Evolutionary conservation across 2,329 filamentous ascomycete species (phyloP).

Genomic region (Endocalyx cinctus): DNA sequence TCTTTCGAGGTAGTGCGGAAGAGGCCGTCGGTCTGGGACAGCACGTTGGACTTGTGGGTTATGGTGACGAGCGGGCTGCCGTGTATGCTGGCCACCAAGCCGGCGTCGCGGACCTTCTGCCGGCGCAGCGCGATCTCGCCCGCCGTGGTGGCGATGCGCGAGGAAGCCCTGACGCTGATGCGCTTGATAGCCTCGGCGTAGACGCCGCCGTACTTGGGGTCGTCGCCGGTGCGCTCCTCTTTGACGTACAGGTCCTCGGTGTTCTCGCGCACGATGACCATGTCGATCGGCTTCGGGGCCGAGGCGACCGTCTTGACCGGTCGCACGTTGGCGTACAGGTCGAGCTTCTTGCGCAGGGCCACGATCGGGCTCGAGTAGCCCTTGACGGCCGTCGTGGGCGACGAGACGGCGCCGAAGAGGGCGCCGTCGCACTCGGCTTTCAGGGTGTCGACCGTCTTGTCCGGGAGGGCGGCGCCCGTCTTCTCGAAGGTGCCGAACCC

Average conservation of each 20-base stretch:
- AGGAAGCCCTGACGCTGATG: constrained; percentile 80
- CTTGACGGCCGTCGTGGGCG: constrained; percentile 81
- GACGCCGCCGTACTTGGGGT: constrained; percentile 64
- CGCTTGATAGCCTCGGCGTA: constrained; percentile 97
- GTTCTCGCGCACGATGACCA: constrained; percentile 98
- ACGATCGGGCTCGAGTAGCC: constrained; percentile 95
- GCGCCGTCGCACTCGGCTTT: constrained; percentile 91
- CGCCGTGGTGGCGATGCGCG: constrained; percentile 85
- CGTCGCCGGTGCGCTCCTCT: constrained; percentile 81
- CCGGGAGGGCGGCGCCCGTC: constrained; percentile 82
- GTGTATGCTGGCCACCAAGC: constrained; percentile 58
- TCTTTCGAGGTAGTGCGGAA: constrained; percentile 78
- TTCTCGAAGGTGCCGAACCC: constrained; percentile 91
- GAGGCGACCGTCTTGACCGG: constrained; percentile 81
- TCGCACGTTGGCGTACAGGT: constrained; percentile 95
- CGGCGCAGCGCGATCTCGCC: constrained; percentile 89
- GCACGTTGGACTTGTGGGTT: constrained; percentile 97
- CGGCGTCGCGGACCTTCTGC: constrained; percentile 68
- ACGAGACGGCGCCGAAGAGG: constrained; percentile 93
- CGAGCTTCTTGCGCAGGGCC: constrained; percentile 88
- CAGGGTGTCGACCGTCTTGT: constrained; percentile 84
- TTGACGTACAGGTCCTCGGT: constrained; percentile 98
- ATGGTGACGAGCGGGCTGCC: constrained; percentile 77
- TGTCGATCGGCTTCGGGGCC: constrained; percentile 70
- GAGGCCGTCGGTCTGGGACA: constrained; percentile 92